Percentiles rank a stretch among this genome's conserved stretches.
Conservation (phyloP, 257 asterid species). For the Nicotiana undulata region DNA sequence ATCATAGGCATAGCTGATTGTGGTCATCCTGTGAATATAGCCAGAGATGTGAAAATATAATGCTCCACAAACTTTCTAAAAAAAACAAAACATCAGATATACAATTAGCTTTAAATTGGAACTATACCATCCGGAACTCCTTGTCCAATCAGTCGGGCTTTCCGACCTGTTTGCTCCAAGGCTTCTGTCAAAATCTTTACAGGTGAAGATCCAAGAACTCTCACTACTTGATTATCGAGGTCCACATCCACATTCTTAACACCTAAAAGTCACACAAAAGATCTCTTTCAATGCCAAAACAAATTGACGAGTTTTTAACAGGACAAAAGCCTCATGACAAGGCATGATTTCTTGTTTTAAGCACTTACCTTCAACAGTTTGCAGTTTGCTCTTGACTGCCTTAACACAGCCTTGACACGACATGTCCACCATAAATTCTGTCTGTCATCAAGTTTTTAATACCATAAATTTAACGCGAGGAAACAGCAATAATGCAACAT, state of each 20-base stretch:
- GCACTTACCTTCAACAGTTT: conserved; percentile 65
- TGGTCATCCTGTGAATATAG: not conserved
- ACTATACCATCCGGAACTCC: conserved; percentile 75
- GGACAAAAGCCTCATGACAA: not conserved
- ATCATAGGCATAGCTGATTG: not conserved
- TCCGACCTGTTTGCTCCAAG: conserved; percentile 85
- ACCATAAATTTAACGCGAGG: not conserved
- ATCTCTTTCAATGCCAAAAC: not conserved
- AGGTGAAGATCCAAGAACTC: conserved; percentile 76
- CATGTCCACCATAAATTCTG: conserved; percentile 96
- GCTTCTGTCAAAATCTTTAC: conserved; percentile 81
- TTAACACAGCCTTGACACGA: conserved; percentile 83
- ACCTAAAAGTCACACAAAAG: conserved; percentile 33
- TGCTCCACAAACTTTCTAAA: not conserved
- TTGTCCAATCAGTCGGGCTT: conserved; percentile 88
- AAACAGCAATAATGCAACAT: not conserved
- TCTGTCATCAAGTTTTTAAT: conserved; percentile 35
- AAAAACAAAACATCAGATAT: not conserved
- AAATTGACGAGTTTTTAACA: not conserved
- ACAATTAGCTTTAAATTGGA: not conserved
- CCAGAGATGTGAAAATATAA: not conserved
- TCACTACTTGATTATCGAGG: conserved; percentile 79
- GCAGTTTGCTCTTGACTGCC: conserved; percentile 68
- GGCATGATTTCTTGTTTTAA: not conserved
- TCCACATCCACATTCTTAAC: conserved; percentile 82